Percentiles rank a stretch among this genome's conserved stretches.
Evolutionary conservation across 2,329 filamentous ascomycete species (phyloP).

Genomic region (Trichoderma koningii): DNA sequence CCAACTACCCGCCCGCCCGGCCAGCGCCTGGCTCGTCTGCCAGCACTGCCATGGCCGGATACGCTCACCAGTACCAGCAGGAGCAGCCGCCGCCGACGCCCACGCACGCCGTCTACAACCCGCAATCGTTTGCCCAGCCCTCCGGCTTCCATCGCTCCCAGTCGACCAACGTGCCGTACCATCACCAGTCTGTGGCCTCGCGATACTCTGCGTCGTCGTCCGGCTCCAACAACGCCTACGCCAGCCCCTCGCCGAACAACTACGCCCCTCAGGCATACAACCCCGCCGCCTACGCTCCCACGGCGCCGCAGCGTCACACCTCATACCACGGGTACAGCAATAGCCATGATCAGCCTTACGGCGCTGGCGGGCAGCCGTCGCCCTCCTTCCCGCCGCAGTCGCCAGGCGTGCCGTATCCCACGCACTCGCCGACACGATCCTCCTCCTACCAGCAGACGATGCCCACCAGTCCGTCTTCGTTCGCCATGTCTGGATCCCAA

Average conservation of each 20-base stretch:
- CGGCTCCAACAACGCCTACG: conserved; percentile 41
- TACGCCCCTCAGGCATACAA: conserved; percentile 60
- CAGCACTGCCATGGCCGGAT: conserved; percentile 52
- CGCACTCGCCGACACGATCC: conserved; percentile 37
- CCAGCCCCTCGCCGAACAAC: conserved; percentile 42
- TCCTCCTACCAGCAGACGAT: conserved; percentile 47
- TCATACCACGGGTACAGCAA: conserved; percentile 53
- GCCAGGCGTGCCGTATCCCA: conserved; percentile 41
- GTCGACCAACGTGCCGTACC: conserved; percentile 51
- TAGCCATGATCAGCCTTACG: conserved; percentile 45
- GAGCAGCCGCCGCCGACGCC: conserved; percentile 48
- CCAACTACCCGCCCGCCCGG: conserved; percentile 34
- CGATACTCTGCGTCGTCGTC: conserved; percentile 44
- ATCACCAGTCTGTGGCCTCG: conserved; percentile 45
- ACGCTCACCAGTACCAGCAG: conserved; percentile 55
- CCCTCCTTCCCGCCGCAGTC: conserved; percentile 43
- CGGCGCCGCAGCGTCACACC: conserved; percentile 53
- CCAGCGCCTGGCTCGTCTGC: conserved; percentile 44
- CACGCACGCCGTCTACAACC: conserved; percentile 65
- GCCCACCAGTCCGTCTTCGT: conserved; percentile 41
- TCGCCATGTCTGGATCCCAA: conserved; percentile 29
- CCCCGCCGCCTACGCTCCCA: conserved; percentile 59
- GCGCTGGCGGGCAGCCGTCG: conserved; percentile 31
- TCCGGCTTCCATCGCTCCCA: conserved; percentile 48
- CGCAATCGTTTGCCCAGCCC: conserved; percentile 59